Base-by-base conservation (phyloP, 129 eudicot genomes). In the Rutidosis leptorrhynchoides region DNA sequence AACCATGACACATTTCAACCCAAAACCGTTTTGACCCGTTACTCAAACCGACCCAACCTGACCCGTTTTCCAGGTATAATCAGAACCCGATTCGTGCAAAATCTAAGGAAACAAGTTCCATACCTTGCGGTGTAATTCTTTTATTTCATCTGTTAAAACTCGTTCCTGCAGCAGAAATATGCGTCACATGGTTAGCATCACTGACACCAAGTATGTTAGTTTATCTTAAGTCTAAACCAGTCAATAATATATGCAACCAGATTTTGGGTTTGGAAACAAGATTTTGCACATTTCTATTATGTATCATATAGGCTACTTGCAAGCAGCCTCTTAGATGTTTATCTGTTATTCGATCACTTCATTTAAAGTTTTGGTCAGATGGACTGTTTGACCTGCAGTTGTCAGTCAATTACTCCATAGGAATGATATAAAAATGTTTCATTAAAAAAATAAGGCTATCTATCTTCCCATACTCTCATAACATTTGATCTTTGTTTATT, bases 41-140 rank as follows among this genome's bases (percentile, higher is more conserved):
- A n/a, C n/a, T n/a, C n/a, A n/a, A n/a, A n/a, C n/a, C n/a, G n/a
- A n/a, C n/a, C n/a, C n/a, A n/a, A n/a, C n/a, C n/a, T n/a, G n/a
- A n/a, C n/a, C n/a, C n/a, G n/a, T n/a, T n/a, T n/a, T n/a, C n/a
- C n/a, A n/a, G n/a, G n/a, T n/a, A n/a, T n/a, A n/a, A n/a, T n/a
- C n/a, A n/a, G n/a, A n/a, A n/a, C n/a, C 45, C 68, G 70, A 71
- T 64, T 37, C 32, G 48, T 62, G 67, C 54, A 2, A 15, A 17
- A n/a, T 64, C 8, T 11, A 56, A 26, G 5, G 19, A 46, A 63
- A 74, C 1, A n/a, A 33, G 27, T 1, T 15, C 17, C 65, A 60
- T 66, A 83, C 87, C 85, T 85, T 79, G 76, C 37, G 72, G 67
- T 79, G 78, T 51, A 84, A 69, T 64, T 87, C 84, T 64, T 79